phyloP scores from a whole-genome alignment of 768 basidiomycete genomes.

The Ramaria sp. region DNA sequence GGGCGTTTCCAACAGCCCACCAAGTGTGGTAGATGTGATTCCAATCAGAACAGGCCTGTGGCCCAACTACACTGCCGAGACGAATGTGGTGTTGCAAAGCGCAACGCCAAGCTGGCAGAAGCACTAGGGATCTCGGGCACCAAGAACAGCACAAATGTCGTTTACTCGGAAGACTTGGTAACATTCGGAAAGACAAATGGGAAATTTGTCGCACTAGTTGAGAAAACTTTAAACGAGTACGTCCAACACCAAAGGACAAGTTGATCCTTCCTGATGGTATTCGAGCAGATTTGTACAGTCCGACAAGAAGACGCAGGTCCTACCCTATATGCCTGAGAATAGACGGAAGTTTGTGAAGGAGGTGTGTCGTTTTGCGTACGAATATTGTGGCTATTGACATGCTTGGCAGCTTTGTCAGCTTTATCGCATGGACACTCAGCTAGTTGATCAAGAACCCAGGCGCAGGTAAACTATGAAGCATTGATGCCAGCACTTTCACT shows the following conservation, averaged over 20 bases:
- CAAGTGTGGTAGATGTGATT: conserved; percentile 52
- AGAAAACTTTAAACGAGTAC: conserved; percentile 74
- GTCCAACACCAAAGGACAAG: conserved; percentile 7
- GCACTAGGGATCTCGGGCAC: conserved; percentile 73
- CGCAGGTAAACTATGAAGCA: conserved; percentile 34
- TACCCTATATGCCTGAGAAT: conserved; percentile 73
- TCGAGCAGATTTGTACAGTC: conserved; percentile 49
- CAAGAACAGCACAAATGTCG: conserved; percentile 29
- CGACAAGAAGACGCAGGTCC: conserved; percentile 55
- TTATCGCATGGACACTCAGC: conserved; percentile 76
- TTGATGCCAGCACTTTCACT: not conserved
- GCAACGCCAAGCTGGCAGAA: conserved; percentile 82
- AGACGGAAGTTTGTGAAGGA: conserved; percentile 78
- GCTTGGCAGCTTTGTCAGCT: conserved; percentile 28
- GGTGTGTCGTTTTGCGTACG: conserved; percentile 29
- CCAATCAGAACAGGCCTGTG: conserved; percentile 35
- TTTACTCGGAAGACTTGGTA: conserved; percentile 55
- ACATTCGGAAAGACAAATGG: conserved; percentile 48
- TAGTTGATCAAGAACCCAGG: conserved; percentile 88
- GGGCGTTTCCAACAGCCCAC: conserved; percentile 68
- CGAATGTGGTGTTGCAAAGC: conserved; percentile 76
- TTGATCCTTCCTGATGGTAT: no score
- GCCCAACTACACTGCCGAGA: conserved; percentile 60
- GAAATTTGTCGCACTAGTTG: conserved; percentile 64
- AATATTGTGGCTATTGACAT: not conserved